phyloP scores from a whole-genome alignment of 2,329 filamentous ascomycete genomes.

The Colletotrichum gigasporum region DNA sequence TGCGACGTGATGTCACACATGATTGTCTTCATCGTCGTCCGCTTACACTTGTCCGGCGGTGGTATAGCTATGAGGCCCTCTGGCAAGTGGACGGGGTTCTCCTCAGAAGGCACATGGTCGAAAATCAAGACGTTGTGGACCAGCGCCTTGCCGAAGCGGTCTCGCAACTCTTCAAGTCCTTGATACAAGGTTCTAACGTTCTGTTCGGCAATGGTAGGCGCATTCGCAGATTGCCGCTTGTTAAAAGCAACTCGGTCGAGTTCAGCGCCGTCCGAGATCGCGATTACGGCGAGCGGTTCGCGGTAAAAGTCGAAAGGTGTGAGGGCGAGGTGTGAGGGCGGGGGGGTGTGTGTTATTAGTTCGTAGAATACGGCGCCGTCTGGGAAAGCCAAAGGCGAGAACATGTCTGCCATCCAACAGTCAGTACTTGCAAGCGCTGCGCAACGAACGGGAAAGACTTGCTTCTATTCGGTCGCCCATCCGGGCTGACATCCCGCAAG shows the following conservation, averaged over 20 bases:
- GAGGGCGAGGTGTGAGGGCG: slow-evolving; percentile 80
- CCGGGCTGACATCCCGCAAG: slow-evolving; percentile 85
- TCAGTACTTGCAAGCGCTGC: not conserved
- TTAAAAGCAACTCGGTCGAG: slow-evolving; percentile 63
- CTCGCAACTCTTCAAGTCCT: slow-evolving; percentile 76
- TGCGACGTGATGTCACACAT: slow-evolving; percentile 82
- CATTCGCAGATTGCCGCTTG: slow-evolving; percentile 63
- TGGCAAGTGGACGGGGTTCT: slow-evolving; percentile 63
- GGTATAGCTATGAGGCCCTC: slow-evolving; percentile 79
- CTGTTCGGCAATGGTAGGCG: slow-evolving; percentile 61
- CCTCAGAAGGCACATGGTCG: slow-evolving; percentile 67
- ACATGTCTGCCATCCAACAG: slow-evolving; percentile 74
- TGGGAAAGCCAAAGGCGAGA: slow-evolving; percentile 89
- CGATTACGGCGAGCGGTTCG: slow-evolving; percentile 84
- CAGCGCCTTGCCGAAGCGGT: slow-evolving; percentile 78
- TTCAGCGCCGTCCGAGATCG: slow-evolving; percentile 83
- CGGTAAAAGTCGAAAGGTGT: slow-evolving; percentile 92
- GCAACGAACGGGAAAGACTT: slow-evolving; percentile 44
- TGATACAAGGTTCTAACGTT: slow-evolving; percentile 69
- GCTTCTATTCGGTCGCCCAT: slow-evolving; percentile 88
- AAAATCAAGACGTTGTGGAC: slow-evolving; percentile 85
- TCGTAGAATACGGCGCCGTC: slow-evolving; percentile 89
- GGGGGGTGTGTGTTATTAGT: slow-evolving; percentile 80
- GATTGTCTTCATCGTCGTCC: slow-evolving; percentile 82
- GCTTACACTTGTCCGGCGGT: slow-evolving; percentile 71